A percentile compares a stretch with the other conserved stretches of the same genome.
phyloP scores from a whole-genome alignment of 192 early-diverging fungal species.

The Endogone sp. region DNA sequence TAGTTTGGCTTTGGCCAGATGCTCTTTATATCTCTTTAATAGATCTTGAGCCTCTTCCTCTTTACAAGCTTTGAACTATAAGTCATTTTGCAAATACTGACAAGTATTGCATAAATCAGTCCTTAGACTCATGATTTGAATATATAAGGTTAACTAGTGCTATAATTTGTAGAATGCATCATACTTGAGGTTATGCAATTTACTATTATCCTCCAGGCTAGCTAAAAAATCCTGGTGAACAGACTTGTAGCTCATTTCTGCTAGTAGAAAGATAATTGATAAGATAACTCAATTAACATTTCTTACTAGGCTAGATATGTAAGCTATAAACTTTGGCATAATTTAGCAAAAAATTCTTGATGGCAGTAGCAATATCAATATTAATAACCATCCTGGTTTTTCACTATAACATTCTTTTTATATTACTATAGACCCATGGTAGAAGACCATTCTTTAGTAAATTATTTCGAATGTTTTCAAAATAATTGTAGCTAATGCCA shows the following conservation, averaged over 20 bases:
- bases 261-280: neutral
- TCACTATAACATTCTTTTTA: neutral
- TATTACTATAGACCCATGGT: neutral
- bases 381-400: neutral
- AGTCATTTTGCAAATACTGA: neutral
- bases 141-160: neutral
- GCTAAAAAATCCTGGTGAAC: neutral
- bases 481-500: too few species aligned
- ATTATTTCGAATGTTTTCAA: too few species aligned
- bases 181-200: neutral
- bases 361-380: neutral
- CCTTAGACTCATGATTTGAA: neutral
- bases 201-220: neutral
- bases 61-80: neutral
- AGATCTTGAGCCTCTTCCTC: neutral
- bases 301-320: neutral
- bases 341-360: neutral
- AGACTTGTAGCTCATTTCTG: neutral
- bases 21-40: too few species aligned
- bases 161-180: neutral
- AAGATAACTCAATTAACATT: neutral
- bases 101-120: neutral
- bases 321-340: neutral
- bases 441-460: neutral
- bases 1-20: too few species aligned